A percentile compares a stretch with the other conserved stretches of the same genome.
These are phyloP conservation scores for Rhizopus sp. DNA, from an alignment of 371 early-diverging fungal species.

Conservation along the genomic window DNA sequence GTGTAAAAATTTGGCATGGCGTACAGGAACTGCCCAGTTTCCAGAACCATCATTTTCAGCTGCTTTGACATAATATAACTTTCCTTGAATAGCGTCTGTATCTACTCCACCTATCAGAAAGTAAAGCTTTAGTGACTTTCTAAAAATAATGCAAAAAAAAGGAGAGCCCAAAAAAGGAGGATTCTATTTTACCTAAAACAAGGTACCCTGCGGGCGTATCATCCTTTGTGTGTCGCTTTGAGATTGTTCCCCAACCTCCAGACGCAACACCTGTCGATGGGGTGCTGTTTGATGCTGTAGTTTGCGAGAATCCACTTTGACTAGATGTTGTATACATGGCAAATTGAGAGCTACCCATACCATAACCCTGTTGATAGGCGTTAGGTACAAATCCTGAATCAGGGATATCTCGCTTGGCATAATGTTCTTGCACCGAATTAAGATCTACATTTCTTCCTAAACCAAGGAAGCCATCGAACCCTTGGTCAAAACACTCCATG, in stretches of 20 bases:
- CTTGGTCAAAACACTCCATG: slow-evolving; percentile 44
- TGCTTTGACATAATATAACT: slow-evolving; percentile 34
- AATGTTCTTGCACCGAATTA: slow-evolving; percentile 17
- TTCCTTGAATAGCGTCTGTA: slow-evolving; percentile 38
- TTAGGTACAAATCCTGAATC: slow-evolving; percentile 41
- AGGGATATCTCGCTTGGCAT: slow-evolving; percentile 36
- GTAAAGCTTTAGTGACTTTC: slow-evolving; percentile 4
- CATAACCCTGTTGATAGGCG: slow-evolving; percentile 39
- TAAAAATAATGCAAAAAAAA: not conserved
- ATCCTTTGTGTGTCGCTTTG: slow-evolving; percentile 28
- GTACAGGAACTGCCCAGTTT: slow-evolving; percentile 50
- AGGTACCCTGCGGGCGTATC: slow-evolving; percentile 46
- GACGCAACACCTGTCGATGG: slow-evolving; percentile 11
- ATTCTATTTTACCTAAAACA: slow-evolving; percentile 32
- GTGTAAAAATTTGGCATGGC: slow-evolving; percentile 37
- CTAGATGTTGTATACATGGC: slow-evolving; percentile 37
- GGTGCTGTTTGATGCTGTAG: slow-evolving; percentile 6
- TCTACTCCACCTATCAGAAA: slow-evolving; percentile 45
- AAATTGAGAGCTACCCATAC: slow-evolving; percentile 45
- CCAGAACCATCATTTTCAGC: slow-evolving; percentile 21
- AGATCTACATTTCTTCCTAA: slow-evolving; percentile 45
- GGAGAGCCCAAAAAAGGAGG: slow-evolving; percentile 8
- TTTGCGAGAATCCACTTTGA: slow-evolving; percentile 32
- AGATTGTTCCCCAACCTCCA: slow-evolving; percentile 31
- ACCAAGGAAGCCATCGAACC: slow-evolving; percentile 54